Evolutionary conservation across 768 basidiomycete genomes (phyloP), one percentile per base, ranked within the genome.

Genomic region (Megacollybia marginata): DNA sequence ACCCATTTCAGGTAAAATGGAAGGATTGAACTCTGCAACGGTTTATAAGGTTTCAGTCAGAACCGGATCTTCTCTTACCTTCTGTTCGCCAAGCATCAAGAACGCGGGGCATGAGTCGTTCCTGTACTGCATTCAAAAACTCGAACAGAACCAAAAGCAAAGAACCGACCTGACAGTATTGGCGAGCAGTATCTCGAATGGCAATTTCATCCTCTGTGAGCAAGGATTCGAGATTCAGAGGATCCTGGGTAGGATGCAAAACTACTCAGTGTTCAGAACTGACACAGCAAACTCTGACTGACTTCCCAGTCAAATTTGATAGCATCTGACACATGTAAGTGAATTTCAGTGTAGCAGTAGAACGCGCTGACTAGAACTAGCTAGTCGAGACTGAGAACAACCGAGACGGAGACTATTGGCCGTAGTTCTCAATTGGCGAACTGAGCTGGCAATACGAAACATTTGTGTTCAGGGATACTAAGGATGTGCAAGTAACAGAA

Each of bases 131-230:
- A 40, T 47, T 19, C 23, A 28, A 28, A 58, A 61, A 23, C 10
- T 46, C 34, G 4, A 33, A 13, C n/a, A 33, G 49, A 8, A 44
- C 34, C 31, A 28, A 18, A 19, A 18, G 4, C 28, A 3, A 2
- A 20, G 16, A 15, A 62, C 76, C 58, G 64, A 72, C 90, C 75
- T 90, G 88, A 59, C 87, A 92, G 60, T 90, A 93, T 42, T 74
- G 72, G 28, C 74, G 78, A 3, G 91, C 87, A 7, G 85, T 85
- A 58, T 94, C 85, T 19, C 92, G 80, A 57, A 96, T 86, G 12
- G 88, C 86, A 55, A 80, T 74, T 67, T 98, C 95, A 34, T 96
- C 95, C 47, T 92, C 92, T 0, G 89, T 89, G 53, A 97, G 69
- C 36, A 89, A 73, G 0, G 81, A 80, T 52, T 92, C 87, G 28